A percentile compares a stretch with the other conserved stretches of the same genome.
Conservation (phyloP, 2,329 filamentous ascomycete genomes). For the Penicillium sp. region DNA sequence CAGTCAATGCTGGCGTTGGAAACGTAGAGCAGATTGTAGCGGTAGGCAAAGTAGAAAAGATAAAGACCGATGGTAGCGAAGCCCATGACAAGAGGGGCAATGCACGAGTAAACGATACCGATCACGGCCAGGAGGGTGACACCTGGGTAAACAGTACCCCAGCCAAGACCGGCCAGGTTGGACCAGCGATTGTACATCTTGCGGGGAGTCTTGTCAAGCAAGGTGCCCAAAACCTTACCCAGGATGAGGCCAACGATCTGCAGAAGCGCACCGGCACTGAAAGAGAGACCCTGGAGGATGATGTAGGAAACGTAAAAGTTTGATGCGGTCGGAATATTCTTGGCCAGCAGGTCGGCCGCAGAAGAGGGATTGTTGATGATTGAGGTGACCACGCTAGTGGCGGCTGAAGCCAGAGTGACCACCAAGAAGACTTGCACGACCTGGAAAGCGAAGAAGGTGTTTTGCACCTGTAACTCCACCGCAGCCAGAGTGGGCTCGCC, state of each 20-base stretch:
- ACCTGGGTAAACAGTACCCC: conserved; percentile 76
- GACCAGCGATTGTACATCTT: conserved; percentile 75
- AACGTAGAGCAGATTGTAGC: conserved; percentile 87
- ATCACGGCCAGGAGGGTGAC: conserved; percentile 78
- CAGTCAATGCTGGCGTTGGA: conserved; percentile 77
- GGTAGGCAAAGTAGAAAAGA: conserved; percentile 79
- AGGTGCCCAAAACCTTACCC: conserved; percentile 66
- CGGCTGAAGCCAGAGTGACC: conserved; percentile 74
- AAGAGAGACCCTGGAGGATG: conserved; percentile 78
- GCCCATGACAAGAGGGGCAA: conserved; percentile 75
- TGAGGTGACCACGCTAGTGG: conserved; percentile 59
- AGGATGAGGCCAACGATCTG: conserved; percentile 69
- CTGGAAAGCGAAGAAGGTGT: conserved; percentile 67
- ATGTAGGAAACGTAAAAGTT: conserved; percentile 98
- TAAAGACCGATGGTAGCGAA: conserved; percentile 75
- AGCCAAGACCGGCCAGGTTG: conserved; percentile 64
- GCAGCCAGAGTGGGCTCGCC: conserved; percentile 74
- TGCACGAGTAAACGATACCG: conserved; percentile 76
- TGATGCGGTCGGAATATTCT: conserved; percentile 71
- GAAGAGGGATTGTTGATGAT: conserved; percentile 58
- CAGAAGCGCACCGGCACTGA: conserved; percentile 67
- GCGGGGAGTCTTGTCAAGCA: conserved; percentile 71
- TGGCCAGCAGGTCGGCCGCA: conserved; percentile 61
- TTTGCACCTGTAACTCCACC: conserved; percentile 84
- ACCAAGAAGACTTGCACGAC: conserved; percentile 89